phyloP scores from a whole-genome alignment of 208 protist species.

The Leishmania major region DNA sequence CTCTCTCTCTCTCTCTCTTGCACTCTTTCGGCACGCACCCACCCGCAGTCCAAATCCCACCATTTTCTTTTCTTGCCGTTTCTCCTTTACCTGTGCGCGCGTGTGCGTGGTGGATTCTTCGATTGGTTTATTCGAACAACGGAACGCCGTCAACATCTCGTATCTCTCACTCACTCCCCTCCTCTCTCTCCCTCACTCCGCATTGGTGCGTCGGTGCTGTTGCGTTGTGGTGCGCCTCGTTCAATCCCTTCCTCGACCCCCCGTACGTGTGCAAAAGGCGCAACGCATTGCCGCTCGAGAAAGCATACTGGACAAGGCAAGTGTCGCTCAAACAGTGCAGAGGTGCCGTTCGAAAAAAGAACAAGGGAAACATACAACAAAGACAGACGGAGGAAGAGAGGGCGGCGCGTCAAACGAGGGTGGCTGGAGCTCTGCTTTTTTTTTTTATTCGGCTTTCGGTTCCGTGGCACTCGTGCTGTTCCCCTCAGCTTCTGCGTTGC shows the following conservation, averaged over 20 bases:
- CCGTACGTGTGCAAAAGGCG: not conserved
- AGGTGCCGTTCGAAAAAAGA: not conserved
- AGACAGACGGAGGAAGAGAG: not conserved
- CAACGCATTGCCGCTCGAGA: not conserved
- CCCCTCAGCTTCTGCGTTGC: not conserved
- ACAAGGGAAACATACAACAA: not conserved
- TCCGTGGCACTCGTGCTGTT: not conserved
- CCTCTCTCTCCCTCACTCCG: not conserved
- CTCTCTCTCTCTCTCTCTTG: not conserved
- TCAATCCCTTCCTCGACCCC: not conserved
- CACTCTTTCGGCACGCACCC: not conserved
- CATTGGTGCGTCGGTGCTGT: not conserved
- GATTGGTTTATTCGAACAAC: not conserved
- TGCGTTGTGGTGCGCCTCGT: not conserved
- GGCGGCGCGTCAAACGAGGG: not conserved
- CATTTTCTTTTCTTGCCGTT: not conserved
- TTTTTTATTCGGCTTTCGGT: not conserved
- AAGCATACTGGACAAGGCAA: not conserved
- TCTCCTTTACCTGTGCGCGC: not conserved
- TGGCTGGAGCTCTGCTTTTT: not conserved
- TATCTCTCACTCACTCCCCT: not conserved
- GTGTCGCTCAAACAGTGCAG: not conserved
- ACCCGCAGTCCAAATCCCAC: not conserved
- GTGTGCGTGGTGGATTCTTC: not conserved
- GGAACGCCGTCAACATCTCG: not conserved